phyloP scores from a whole-genome alignment of 1,284 basidiomycete genomes.

The Salmacisia buchloeana region DNA sequence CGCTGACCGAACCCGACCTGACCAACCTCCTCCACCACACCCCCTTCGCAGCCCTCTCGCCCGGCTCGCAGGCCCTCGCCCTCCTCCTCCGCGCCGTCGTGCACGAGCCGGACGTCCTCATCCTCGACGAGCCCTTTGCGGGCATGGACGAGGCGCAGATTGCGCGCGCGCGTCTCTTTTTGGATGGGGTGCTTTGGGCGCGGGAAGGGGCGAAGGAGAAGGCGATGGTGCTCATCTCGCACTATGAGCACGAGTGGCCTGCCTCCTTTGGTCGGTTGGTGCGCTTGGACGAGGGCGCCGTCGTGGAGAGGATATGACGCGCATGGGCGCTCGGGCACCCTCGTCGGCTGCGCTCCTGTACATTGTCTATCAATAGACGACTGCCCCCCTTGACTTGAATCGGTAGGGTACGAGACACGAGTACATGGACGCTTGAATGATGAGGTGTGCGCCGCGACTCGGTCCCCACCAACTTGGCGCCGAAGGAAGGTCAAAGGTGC shows the following conservation, averaged over 20 bases:
- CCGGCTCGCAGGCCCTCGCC: slow-evolving; percentile 41
- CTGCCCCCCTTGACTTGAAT: too few relatives aligned
- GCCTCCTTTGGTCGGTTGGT: slow-evolving; percentile 28
- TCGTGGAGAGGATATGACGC: slow-evolving; percentile 25
- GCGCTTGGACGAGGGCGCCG: slow-evolving; percentile 28
- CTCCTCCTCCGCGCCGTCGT: slow-evolving; percentile 43
- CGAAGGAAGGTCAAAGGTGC: too few relatives aligned
- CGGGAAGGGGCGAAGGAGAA: slow-evolving; percentile 11
- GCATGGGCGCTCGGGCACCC: too few relatives aligned
- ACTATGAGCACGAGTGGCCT: slow-evolving; percentile 48
- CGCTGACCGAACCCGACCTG: not conserved
- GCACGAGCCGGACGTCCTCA: slow-evolving; percentile 31
- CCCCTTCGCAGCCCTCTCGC: slow-evolving; percentile 24
- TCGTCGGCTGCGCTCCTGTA: too few relatives aligned
- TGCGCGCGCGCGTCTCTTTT: slow-evolving; percentile 22
- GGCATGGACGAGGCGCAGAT: slow-evolving; percentile 41
- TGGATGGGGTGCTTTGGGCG: slow-evolving; percentile 21
- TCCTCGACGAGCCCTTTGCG: slow-evolving; percentile 49
- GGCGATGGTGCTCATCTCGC: slow-evolving; percentile 42
- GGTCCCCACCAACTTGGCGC: too few relatives aligned
- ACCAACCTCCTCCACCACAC: slow-evolving; percentile 12
- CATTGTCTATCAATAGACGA: too few relatives aligned
- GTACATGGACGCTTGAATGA: too few relatives aligned
- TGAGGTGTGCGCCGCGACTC: too few relatives aligned
- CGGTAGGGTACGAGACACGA: too few relatives aligned